A percentile compares a stretch with the other conserved stretches of the same genome.
phyloP scores from a whole-genome alignment of 2,329 filamentous ascomycete species.

The Aspergillus brunneoviolaceus region DNA sequence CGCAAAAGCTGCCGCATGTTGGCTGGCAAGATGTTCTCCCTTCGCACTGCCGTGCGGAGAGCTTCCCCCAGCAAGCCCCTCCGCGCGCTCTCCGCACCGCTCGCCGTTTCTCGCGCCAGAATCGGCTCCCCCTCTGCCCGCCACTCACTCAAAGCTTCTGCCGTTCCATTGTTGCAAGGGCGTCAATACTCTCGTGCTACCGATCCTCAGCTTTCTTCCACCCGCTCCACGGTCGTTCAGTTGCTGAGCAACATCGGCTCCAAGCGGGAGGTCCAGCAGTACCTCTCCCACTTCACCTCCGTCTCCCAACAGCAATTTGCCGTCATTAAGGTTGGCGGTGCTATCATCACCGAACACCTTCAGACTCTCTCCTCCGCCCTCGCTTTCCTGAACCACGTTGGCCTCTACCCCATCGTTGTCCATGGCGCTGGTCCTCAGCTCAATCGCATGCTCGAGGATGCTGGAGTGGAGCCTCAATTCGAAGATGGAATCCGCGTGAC shows the following conservation, averaged over 20 bases:
- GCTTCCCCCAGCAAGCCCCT: slow-evolving; percentile 42
- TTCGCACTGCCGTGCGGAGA: slow-evolving; percentile 47
- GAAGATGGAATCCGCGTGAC: slow-evolving; percentile 96
- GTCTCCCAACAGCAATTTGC: slow-evolving; percentile 96
- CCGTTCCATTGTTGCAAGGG: slow-evolving; percentile 29
- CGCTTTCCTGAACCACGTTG: slow-evolving; percentile 90
- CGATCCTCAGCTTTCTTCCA: slow-evolving; percentile 56
- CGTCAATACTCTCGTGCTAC: slow-evolving; percentile 49
- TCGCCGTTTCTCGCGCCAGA: slow-evolving; percentile 32
- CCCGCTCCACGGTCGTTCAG: slow-evolving; percentile 80
- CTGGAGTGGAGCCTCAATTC: slow-evolving; percentile 91
- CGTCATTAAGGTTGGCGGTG: slow-evolving; percentile 96
- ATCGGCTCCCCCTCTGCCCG: slow-evolving; percentile 26
- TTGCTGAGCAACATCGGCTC: slow-evolving; percentile 93
- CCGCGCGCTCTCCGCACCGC: slow-evolving; percentile 42
- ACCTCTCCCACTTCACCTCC: slow-evolving; percentile 94
- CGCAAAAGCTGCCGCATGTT: slow-evolving; percentile 42
- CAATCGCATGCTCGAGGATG: slow-evolving; percentile 84
- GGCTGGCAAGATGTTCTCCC: slow-evolving; percentile 44
- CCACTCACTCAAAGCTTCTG: slow-evolving; percentile 28
- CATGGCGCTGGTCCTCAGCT: slow-evolving; percentile 94
- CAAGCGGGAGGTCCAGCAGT: slow-evolving; percentile 94
- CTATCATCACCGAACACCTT: slow-evolving; percentile 90
- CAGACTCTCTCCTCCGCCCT: slow-evolving; percentile 87
- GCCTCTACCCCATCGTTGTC: slow-evolving; percentile 90